These are phyloP conservation scores for Ophiocordyceps camponoti-saundersi DNA, from an alignment of 2,329 filamentous ascomycete species.

Conservation along the genomic window DNA sequence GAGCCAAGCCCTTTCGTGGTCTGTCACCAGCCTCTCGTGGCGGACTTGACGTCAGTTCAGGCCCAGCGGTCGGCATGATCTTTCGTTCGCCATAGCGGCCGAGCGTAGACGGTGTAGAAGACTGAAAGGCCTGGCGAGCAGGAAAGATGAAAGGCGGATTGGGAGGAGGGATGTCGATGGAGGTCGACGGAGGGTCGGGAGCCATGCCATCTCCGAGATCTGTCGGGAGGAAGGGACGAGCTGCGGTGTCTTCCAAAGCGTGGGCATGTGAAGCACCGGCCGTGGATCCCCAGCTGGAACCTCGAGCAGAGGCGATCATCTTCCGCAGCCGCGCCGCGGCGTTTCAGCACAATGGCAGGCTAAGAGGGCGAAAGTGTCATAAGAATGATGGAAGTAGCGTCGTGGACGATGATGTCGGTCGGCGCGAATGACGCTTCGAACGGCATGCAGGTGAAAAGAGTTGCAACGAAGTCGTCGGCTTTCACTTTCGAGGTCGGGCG, in stretches of 20 bases:
- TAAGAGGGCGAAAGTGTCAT: slow-evolving; percentile 22
- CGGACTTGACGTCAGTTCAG: slow-evolving; percentile 13
- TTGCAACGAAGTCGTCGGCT: not conserved
- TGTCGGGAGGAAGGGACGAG: slow-evolving; percentile 6
- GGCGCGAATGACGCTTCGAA: not conserved
- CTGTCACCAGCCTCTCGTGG: slow-evolving; percentile 12
- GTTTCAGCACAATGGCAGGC: slow-evolving; percentile 24
- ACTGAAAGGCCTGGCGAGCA: slow-evolving; percentile 23
- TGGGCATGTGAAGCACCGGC: slow-evolving; percentile 11
- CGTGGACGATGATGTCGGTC: not conserved
- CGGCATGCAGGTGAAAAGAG: not conserved
- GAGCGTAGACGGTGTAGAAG: slow-evolving; percentile 28
- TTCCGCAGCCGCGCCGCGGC: slow-evolving; percentile 31
- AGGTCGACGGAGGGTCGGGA: slow-evolving; percentile 2
- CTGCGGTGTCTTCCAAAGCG: slow-evolving; percentile 8
- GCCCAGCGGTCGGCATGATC: slow-evolving; percentile 35
- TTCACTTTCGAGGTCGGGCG: not conserved
- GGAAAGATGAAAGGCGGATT: slow-evolving; percentile 53
- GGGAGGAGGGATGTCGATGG: slow-evolving; percentile 24
- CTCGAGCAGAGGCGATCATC: slow-evolving; percentile 24
- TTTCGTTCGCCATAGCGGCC: slow-evolving; percentile 32
- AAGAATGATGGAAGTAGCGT: slow-evolving; percentile 6
- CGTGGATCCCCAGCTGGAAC: slow-evolving; percentile 16
- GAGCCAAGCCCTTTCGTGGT: slow-evolving; percentile 17
- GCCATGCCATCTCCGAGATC: slow-evolving; percentile 2